phyloP scores from a whole-genome alignment of 164 flowering plant genomes.

The Chimonanthus salicifolius region DNA sequence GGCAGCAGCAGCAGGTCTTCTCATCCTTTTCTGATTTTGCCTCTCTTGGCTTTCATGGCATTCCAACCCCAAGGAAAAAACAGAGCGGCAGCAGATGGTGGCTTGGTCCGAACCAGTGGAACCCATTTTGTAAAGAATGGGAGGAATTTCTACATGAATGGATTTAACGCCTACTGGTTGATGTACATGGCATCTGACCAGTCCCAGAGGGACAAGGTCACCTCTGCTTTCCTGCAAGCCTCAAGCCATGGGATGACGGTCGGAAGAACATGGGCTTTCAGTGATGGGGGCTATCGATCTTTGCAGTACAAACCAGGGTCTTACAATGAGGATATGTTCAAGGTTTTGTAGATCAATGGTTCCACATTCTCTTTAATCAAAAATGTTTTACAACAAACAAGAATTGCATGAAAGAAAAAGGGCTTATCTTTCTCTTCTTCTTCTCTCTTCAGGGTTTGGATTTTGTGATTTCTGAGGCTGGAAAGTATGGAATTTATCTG shows the following conservation, averaged over 20 bases:
- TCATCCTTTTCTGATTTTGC: neutral
- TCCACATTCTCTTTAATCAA: neutral
- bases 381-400: no score
- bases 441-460: conserved; percentile 41
- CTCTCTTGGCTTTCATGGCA: neutral
- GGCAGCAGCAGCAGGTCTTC: neutral
- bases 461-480: conserved; percentile 54
- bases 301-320: conserved; percentile 45
- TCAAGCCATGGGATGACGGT: conserved; percentile 12
- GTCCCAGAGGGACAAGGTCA: conserved; percentile 27
- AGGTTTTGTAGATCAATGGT: neutral
- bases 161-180: conserved; percentile 28
- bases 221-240: conserved; percentile 36
- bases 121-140: conserved; percentile 18
- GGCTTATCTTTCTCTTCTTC: neutral
- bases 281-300: conserved; percentile 43
- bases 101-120: conserved; percentile 18
- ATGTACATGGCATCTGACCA: conserved; percentile 47
- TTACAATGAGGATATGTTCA: conserved; percentile 42
- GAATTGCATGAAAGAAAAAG: no score
- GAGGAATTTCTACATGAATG: conserved; percentile 17
- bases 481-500: conserved; percentile 32
- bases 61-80: neutral
- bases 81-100: neutral
- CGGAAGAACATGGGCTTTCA: conserved; percentile 27